These are phyloP conservation scores for Floccularia luteovirens DNA, from an alignment of 768 basidiomycete genomes.

Conservation along the genomic window DNA sequence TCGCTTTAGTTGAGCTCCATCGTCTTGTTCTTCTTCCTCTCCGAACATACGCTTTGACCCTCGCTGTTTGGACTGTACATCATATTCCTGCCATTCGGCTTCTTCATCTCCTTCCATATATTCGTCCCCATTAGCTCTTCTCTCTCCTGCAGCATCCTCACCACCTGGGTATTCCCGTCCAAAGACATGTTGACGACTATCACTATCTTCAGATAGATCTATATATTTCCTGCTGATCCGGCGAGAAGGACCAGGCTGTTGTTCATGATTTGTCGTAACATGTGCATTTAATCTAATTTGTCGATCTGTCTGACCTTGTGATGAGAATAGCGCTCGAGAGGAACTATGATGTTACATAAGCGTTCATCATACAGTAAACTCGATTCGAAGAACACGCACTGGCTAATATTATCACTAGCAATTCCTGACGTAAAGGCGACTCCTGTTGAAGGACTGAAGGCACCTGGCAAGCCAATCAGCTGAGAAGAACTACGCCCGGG, in stretches of 20 bases:
- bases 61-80: conserved; percentile 20
- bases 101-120: conserved; percentile 42
- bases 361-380: background rate
- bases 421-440: background rate
- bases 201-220: conserved; percentile 19
- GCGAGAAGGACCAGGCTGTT: conserved; percentile 15
- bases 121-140: conserved; percentile 42
- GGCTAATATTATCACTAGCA: background rate
- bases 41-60: conserved; percentile 44
- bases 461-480: conserved; percentile 3
- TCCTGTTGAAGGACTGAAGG: background rate
- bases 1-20: conserved; percentile 21
- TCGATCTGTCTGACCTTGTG: conserved; percentile 2
- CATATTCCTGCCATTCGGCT: conserved; percentile 25
- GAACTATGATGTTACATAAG: conserved; percentile 21
- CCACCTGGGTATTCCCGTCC: conserved; percentile 35
- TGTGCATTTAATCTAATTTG: background rate
- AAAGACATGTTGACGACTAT: conserved; percentile 30
- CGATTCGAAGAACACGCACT: conserved; percentile 1
- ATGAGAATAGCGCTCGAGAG: conserved; percentile 12
- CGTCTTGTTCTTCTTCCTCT: conserved; percentile 37
- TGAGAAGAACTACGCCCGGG: too few species aligned
- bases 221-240: conserved; percentile 22
- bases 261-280: conserved; percentile 4
- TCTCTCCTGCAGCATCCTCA: conserved; percentile 40